phyloP scores from a whole-genome alignment of 2,329 filamentous ascomycete genomes.

The Fusarium pilosicola region DNA sequence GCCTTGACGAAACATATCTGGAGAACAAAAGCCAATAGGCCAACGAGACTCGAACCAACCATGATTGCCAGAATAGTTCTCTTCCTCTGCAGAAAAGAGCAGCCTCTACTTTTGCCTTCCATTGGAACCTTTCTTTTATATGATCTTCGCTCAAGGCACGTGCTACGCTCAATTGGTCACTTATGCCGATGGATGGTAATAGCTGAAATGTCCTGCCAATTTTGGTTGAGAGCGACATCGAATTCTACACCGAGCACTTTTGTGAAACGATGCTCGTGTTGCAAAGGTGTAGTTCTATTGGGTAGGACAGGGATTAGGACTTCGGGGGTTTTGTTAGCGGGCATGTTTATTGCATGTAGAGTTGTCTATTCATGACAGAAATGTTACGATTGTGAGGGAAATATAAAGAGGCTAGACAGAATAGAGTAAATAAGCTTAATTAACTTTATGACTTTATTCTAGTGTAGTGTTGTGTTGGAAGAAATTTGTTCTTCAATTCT shows the following conservation, averaged over 20 bases:
- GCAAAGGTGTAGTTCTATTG: slow-evolving; percentile 31
- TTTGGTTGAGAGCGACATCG: slow-evolving; percentile 2
- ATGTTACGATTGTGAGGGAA: neutral
- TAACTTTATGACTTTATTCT: neutral
- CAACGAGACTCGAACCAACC: slow-evolving; percentile 32
- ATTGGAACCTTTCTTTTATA: slow-evolving; percentile 28
- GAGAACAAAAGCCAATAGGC: slow-evolving; percentile 29
- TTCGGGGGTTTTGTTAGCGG: slow-evolving; percentile 9
- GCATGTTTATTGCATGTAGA: slow-evolving; percentile 17
- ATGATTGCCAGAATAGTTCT: slow-evolving; percentile 29
- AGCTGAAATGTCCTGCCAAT: slow-evolving; percentile 10
- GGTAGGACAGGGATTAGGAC: slow-evolving; percentile 5
- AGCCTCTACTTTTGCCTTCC: neutral
- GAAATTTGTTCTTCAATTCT: neutral
- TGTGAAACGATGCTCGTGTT: slow-evolving; percentile 26
- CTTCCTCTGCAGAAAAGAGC: neutral
- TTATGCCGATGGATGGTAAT: slow-evolving; percentile 10
- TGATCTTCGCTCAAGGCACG: slow-evolving; percentile 6
- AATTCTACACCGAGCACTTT: slow-evolving; percentile 23
- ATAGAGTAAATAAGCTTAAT: neutral
- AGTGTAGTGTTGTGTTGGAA: too few species aligned
- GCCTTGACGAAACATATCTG: slow-evolving; percentile 33
- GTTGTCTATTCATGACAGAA: neutral
- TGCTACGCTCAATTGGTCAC: slow-evolving; percentile 15
- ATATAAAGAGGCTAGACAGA: neutral